Percentiles rank a stretch among this genome's conserved stretches.
Evolutionary conservation across 768 basidiomycete species (phyloP).

Genomic region (Termitomyces bulborhizus): DNA sequence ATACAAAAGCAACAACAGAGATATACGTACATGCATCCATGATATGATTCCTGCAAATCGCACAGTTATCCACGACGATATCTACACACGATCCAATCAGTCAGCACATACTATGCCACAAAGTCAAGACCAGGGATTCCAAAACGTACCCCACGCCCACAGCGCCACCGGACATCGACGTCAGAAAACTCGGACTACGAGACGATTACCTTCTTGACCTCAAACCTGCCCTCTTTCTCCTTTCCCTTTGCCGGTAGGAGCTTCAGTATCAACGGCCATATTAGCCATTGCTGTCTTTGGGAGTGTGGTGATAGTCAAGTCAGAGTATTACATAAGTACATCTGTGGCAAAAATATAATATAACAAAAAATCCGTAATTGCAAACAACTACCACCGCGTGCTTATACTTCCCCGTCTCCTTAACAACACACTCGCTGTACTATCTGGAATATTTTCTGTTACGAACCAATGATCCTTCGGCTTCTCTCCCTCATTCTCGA

Average conservation of each 20-base stretch:
- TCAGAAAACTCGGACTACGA: not conserved
- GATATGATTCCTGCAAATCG: conserved; percentile 99
- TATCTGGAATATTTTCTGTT: conserved; percentile 5
- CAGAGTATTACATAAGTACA: too few relatives aligned
- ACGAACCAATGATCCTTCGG: conserved; percentile 10
- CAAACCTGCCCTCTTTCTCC: conserved; percentile 72
- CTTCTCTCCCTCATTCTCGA: conserved; percentile 5
- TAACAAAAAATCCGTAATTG: too few relatives aligned
- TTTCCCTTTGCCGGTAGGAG: conserved; percentile 40
- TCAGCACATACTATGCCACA: not conserved
- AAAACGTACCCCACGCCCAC: conserved; percentile 88
- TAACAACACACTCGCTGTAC: conserved; percentile 9
- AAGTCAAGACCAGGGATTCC: not conserved
- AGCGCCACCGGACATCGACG: conserved; percentile 57
- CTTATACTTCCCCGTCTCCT: not conserved
- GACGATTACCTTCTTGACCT: conserved; percentile 89
- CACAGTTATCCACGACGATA: conserved; percentile 98
- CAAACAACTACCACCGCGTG: too few relatives aligned
- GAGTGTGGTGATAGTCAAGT: too few relatives aligned
- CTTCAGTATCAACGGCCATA: conserved; percentile 62
- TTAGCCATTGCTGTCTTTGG: conserved; percentile 37
- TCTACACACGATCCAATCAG: conserved; percentile 39
- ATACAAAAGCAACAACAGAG: not conserved
- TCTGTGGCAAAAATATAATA: too few relatives aligned
- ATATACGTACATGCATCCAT: conserved; percentile 91